A percentile compares a stretch with the other conserved stretches of the same genome.
phyloP scores from a whole-genome alignment of 805 yeast genomes.

The Blastobotrys peoriensis region DNA sequence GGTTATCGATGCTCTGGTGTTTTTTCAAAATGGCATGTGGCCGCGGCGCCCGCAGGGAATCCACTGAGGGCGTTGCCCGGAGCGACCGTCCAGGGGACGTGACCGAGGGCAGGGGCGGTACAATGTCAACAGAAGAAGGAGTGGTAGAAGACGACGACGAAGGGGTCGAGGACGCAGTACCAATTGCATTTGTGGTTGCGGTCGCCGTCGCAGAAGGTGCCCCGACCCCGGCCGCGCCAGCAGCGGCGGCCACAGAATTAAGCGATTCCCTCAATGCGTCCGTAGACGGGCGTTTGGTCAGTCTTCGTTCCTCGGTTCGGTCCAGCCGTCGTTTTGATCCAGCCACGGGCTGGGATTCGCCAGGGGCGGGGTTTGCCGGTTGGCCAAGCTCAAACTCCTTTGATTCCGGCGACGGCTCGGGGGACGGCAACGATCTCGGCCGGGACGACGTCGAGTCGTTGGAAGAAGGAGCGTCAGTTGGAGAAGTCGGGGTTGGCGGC shows the following conservation, averaged over 20 bases:
- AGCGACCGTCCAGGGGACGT: not conserved
- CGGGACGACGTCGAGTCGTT: not conserved
- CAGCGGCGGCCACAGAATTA: not conserved
- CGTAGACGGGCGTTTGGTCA: slow-evolving; percentile 1
- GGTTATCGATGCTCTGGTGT: slow-evolving; percentile 7
- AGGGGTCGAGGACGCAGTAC: not conserved
- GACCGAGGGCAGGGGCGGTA: not conserved
- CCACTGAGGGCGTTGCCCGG: not conserved
- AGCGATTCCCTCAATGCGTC: not conserved
- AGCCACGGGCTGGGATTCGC: not conserved
- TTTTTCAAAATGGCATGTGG: not conserved
- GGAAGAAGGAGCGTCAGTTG: slow-evolving; percentile 2
- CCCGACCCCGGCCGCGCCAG: not conserved
- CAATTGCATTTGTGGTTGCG: not conserved
- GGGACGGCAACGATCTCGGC: slow-evolving; percentile 12
- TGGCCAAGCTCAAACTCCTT: not conserved
- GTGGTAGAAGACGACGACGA: not conserved
- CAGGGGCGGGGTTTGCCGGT: not conserved
- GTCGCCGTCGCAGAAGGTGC: not conserved
- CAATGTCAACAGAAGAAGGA: not conserved
- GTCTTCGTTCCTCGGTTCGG: not conserved
- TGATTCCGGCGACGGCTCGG: slow-evolving; percentile 15
- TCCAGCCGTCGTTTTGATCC: not conserved
- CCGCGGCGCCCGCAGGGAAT: not conserved
- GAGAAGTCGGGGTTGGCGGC: slow-evolving; percentile 16